Conservation (phyloP, 108 stramenopile genomes). For the Mediolabrus comicus region DNA sequence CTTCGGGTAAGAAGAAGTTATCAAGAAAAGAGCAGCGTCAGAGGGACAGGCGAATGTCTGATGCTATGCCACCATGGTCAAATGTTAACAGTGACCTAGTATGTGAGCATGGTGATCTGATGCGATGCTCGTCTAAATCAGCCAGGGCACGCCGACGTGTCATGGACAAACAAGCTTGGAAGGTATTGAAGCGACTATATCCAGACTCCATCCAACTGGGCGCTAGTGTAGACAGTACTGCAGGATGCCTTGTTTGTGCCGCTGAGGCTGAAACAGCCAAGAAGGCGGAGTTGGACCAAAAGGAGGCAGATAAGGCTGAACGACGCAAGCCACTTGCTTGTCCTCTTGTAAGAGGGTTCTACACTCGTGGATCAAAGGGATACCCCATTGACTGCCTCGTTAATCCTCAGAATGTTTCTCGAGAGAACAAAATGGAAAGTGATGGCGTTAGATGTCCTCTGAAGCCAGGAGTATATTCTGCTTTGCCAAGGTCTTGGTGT, state of each 20-base stretch:
- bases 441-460: slow-evolving; percentile 55
- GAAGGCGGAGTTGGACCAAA: slow-evolving; percentile 52
- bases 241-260: slow-evolving; percentile 69
- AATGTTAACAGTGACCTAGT: slow-evolving; percentile 79
- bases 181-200: slow-evolving; percentile 77
- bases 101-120: slow-evolving; percentile 49
- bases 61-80: slow-evolving; percentile 81
- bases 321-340: slow-evolving; percentile 66
- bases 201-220: slow-evolving; percentile 73
- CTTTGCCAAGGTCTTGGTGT: slow-evolving; percentile 77
- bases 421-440: neutral
- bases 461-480: slow-evolving; percentile 62
- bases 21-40: slow-evolving; percentile 79
- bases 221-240: slow-evolving; percentile 44
- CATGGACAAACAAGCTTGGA: slow-evolving; percentile 88
- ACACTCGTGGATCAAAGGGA: slow-evolving; percentile 63
- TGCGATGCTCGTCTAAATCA: slow-evolving; percentile 53
- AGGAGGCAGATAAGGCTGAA: slow-evolving; percentile 58
- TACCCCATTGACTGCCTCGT: slow-evolving; percentile 55
- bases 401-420: neutral
- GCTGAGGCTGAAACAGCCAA: slow-evolving; percentile 66
- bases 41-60: slow-evolving; percentile 63
- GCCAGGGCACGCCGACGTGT: slow-evolving; percentile 73
- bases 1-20: slow-evolving; percentile 65
- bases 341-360: slow-evolving; percentile 72